phyloP scores from a whole-genome alignment of 331 rosid species.

The Stylosanthes scabra region DNA sequence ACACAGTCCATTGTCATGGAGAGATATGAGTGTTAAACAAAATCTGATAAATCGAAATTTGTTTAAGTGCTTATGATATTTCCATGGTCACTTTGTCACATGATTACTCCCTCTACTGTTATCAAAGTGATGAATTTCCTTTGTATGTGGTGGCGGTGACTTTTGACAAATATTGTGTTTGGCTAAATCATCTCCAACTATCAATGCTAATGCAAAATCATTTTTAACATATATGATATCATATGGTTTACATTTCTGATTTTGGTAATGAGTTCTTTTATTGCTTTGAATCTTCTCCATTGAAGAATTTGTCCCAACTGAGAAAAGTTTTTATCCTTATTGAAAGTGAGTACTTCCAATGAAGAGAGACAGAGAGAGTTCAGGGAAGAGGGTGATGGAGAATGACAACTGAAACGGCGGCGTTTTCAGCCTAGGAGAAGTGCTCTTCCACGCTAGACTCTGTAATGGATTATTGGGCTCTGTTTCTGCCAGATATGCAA shows the following conservation, averaged over 20 bases:
- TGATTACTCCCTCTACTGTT: background rate
- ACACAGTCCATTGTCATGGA: background rate
- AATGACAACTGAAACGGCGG: no score
- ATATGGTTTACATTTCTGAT: background rate
- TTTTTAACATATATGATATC: background rate
- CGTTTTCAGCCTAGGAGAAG: no score
- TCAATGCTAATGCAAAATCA: background rate
- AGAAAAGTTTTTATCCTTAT: no score
- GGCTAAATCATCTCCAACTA: background rate
- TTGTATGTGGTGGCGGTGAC: background rate
- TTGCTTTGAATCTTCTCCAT: no score
- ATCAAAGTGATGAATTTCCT: background rate
- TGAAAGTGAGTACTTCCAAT: no score
- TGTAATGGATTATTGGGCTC: no score
- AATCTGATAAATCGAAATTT: background rate
- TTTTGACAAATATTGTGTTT: conserved; percentile 22
- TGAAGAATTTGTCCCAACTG: no score
- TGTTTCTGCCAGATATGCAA: no score
- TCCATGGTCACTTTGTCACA: conserved; percentile 19
- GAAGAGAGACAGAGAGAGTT: no score
- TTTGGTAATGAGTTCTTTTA: no score
- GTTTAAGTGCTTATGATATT: background rate
- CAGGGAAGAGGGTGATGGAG: no score
- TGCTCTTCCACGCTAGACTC: no score
- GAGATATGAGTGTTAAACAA: conserved; percentile 9